These are phyloP conservation scores for Silene vulgaris DNA, from an alignment of 179 eudicot species.

Conservation along the genomic window DNA sequence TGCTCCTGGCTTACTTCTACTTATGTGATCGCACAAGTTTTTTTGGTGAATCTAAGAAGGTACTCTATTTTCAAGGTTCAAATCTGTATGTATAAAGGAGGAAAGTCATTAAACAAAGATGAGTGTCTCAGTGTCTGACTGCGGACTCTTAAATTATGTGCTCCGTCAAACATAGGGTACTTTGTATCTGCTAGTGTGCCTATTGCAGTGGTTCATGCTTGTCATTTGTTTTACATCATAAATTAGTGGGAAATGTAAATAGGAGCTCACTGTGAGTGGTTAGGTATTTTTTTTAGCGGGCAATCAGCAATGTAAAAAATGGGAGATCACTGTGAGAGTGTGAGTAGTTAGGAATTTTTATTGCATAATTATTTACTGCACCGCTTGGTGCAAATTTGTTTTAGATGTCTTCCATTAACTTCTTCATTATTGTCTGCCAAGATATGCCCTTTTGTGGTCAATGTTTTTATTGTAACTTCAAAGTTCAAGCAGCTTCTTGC, in stretches of 20 bases:
- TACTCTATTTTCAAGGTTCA: conserved; percentile 19
- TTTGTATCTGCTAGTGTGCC: neutral
- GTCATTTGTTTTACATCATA: neutral
- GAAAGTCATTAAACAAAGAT: neutral
- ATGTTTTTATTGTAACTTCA: neutral
- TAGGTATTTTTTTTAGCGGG: neutral
- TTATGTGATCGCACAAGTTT: conserved; percentile 41
- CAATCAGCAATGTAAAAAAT: neutral
- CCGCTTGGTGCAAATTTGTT: neutral
- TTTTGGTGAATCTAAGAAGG: conserved; percentile 44
- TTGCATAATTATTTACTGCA: neutral
- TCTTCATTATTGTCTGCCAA: neutral
- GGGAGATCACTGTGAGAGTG: neutral
- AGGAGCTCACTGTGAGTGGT: neutral
- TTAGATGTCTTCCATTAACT: neutral
- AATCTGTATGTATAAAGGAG: conserved; percentile 3
- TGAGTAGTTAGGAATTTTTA: neutral
- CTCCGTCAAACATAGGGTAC: neutral
- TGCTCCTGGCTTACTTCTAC: conserved; percentile 34
- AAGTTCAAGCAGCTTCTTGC: conserved; percentile 8
- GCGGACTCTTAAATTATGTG: neutral
- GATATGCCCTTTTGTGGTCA: neutral
- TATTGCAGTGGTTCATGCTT: conserved; percentile 5
- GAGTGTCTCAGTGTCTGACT: neutral
- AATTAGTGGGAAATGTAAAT: neutral